Conservation (phyloP, 2,329 filamentous ascomycete genomes). For the Diaporthe citriasiana region DNA sequence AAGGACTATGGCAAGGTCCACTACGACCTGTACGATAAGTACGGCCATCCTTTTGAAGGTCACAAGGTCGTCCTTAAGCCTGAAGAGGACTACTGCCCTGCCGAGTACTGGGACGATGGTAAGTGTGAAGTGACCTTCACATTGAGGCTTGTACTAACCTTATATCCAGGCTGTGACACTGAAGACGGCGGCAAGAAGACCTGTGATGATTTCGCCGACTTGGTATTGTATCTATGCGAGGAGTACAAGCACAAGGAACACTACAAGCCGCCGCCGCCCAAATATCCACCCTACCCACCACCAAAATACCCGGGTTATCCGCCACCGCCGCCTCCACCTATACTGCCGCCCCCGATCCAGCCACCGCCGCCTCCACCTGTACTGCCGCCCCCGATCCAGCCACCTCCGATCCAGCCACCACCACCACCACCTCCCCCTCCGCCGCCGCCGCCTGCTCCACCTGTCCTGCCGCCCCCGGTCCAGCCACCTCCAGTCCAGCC, state of each 20-base stretch:
- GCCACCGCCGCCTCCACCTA: not conserved
- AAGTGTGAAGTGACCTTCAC: not conserved
- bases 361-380: not conserved
- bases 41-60: conserved; percentile 37
- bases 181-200: conserved; percentile 36
- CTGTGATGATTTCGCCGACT: conserved; percentile 24
- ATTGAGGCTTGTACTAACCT: not conserved
- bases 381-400: not conserved
- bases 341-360: not conserved
- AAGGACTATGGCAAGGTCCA: conserved; percentile 9
- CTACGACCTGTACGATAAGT: conserved; percentile 39
- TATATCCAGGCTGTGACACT: not conserved
- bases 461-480: not conserved
- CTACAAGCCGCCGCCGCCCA: not conserved
- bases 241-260: conserved; percentile 15
- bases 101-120: conserved; percentile 35
- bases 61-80: conserved; percentile 27
- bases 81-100: conserved; percentile 35
- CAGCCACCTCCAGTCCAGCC: not conserved
- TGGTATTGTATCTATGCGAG: conserved; percentile 27
- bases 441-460: not conserved
- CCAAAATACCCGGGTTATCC: not conserved
- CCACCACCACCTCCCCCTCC: too few species aligned
- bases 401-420: not conserved
- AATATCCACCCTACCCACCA: not conserved